These are phyloP conservation scores for Solanum hybrid DNA, from an alignment of 305 asterid species.

Conservation along the genomic window DNA sequence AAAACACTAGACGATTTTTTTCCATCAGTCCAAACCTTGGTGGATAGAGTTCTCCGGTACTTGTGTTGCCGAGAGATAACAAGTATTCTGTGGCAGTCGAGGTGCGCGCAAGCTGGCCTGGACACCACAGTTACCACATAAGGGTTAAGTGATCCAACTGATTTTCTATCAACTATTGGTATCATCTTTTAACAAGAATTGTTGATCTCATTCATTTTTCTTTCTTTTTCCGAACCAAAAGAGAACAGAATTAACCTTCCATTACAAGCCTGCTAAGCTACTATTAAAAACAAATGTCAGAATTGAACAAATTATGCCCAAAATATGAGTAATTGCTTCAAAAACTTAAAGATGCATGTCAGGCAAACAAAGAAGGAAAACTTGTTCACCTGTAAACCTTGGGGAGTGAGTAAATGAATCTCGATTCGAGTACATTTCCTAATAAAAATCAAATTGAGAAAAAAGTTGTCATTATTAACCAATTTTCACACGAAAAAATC, in stretches of 20 bases:
- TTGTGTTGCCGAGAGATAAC: not conserved
- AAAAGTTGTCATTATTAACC: not conserved
- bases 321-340: not conserved
- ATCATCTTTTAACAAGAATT: not conserved
- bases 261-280: not conserved
- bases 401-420: slow-evolving; percentile 79
- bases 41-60: not conserved
- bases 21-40: not conserved
- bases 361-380: slow-evolving; percentile 4
- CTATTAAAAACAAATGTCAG: not conserved
- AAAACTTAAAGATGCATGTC: not conserved
- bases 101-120: not conserved
- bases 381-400: slow-evolving; percentile 73
- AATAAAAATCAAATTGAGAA: slow-evolving; percentile 4
- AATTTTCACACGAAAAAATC: not conserved
- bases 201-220: not conserved
- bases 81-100: not conserved
- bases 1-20: not conserved
- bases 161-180: not conserved
- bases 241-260: not conserved
- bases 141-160: not conserved
- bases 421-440: slow-evolving; percentile 96
- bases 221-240: not conserved
- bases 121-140: not conserved
- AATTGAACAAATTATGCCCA: not conserved